Evolutionary conservation across 164 flowering plant genomes (phyloP).

Genomic region (Aristolochia fimbriata): DNA sequence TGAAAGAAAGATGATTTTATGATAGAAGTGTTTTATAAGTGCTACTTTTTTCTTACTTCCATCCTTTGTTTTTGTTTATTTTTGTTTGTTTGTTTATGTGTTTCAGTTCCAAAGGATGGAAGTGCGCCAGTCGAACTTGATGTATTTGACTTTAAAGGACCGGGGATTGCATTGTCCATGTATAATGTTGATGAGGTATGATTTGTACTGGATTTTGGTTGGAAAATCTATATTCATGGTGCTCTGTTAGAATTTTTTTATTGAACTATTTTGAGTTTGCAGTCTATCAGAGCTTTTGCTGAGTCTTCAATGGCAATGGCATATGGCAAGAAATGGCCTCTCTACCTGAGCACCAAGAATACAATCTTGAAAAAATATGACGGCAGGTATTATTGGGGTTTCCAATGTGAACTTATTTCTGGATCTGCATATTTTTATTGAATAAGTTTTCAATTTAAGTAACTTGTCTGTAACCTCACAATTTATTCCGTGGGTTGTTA

Average conservation of each 20-base stretch:
- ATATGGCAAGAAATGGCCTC: slow-evolving; percentile 89
- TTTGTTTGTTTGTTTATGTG: slow-evolving; percentile 3
- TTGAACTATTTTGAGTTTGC: slow-evolving; percentile 6
- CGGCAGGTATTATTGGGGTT: slow-evolving; percentile 59
- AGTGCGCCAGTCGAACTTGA: slow-evolving; percentile 53
- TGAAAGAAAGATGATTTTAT: no score
- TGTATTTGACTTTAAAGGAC: slow-evolving; percentile 79
- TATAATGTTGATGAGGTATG: slow-evolving; percentile 93
- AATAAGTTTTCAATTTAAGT: neutral
- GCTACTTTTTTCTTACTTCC: neutral
- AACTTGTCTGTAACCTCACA: neutral
- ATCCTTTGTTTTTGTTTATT: slow-evolving; percentile 3
- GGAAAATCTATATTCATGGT: neutral
- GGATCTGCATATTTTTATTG: neutral
- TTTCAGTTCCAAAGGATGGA: slow-evolving; percentile 68
- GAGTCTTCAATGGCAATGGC: slow-evolving; percentile 95
- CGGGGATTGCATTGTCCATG: slow-evolving; percentile 94
- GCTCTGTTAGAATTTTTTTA: no score
- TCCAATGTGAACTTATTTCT: neutral
- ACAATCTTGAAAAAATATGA: slow-evolving; percentile 96
- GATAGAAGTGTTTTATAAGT: no score
- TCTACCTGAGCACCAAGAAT: slow-evolving; percentile 94
- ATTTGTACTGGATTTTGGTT: neutral
- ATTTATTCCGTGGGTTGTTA: no score
- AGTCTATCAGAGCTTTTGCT: slow-evolving; percentile 95